A percentile compares a stretch with the other conserved stretches of the same genome.
phyloP scores from a whole-genome alignment of 208 protist genomes.

The Leishmania lainsoni region DNA sequence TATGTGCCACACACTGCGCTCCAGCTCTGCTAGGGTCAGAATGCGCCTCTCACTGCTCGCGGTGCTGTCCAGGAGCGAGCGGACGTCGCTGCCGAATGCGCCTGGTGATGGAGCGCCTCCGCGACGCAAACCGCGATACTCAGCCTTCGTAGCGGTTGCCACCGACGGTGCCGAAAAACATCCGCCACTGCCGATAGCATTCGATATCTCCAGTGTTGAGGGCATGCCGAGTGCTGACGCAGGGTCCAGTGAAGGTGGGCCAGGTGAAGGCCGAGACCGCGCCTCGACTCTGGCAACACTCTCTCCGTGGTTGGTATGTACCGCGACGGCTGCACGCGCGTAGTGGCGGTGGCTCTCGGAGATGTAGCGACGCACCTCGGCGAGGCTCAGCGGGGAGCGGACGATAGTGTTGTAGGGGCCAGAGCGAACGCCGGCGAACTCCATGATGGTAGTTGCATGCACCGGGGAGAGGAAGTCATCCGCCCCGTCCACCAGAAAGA shows the following conservation, averaged over 20 bases:
- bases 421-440: constrained; percentile 77
- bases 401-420: constrained; percentile 68
- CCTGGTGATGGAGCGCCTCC: not conserved
- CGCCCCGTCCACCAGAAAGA: constrained; percentile 63
- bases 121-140: constrained; percentile 3
- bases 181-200: not conserved
- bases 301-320: not conserved
- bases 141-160: not conserved
- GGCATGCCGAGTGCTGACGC: not conserved
- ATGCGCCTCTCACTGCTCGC: constrained; percentile 28
- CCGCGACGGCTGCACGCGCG: constrained; percentile 8
- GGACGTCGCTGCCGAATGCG: not conserved
- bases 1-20: constrained; percentile 79
- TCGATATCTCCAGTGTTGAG: not conserved
- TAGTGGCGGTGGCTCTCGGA: constrained; percentile 58
- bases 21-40: constrained; percentile 67
- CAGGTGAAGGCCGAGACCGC: not conserved
- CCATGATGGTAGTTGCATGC: constrained; percentile 72
- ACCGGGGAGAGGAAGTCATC: constrained; percentile 71
- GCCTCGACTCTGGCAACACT: not conserved
- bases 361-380: constrained; percentile 58
- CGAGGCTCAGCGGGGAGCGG: constrained; percentile 52
- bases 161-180: not conserved
- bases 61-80: constrained; percentile 10
- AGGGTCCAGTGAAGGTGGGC: not conserved